phyloP scores from a whole-genome alignment of 2,329 filamentous ascomycete genomes.

The Verruconis gallopava region DNA sequence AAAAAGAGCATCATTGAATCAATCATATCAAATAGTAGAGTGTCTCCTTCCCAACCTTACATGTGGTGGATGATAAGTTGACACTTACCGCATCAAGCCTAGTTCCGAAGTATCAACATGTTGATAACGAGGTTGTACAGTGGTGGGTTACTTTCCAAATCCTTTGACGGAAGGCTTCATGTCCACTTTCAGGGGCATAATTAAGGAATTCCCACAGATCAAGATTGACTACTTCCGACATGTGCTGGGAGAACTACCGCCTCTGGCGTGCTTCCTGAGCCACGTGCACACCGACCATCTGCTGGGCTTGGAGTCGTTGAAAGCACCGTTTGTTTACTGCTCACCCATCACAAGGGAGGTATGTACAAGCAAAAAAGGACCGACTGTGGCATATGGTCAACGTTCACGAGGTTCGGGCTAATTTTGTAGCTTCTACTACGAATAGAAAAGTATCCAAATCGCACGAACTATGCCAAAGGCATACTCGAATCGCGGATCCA shows the following conservation, averaged over 20 bases:
- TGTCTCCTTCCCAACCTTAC: too few relatives aligned
- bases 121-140: too few relatives aligned
- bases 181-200: constrained; percentile 25
- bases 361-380: constrained; percentile 9
- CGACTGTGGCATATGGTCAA: neutral
- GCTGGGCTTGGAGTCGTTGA: constrained; percentile 61
- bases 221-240: constrained; percentile 71
- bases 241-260: constrained; percentile 40
- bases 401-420: neutral
- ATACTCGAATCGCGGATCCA: constrained; percentile 62
- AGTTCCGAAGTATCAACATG: too few relatives aligned
- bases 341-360: constrained; percentile 68
- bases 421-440: constrained; percentile 61
- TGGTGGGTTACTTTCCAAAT: too few relatives aligned
- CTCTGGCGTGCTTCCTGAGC: constrained; percentile 76
- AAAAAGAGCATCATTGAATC: too few relatives aligned
- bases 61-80: too few relatives aligned
- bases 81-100: too few relatives aligned
- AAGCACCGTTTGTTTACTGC: constrained; percentile 79
- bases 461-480: constrained; percentile 68
- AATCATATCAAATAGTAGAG: too few relatives aligned
- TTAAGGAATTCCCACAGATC: constrained; percentile 64
- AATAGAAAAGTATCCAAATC: constrained; percentile 64
- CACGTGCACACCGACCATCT: constrained; percentile 91
- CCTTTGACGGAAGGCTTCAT: too few relatives aligned